phyloP scores from a whole-genome alignment of 2,329 filamentous ascomycete species.

The Cryphonectria nitschkei region DNA sequence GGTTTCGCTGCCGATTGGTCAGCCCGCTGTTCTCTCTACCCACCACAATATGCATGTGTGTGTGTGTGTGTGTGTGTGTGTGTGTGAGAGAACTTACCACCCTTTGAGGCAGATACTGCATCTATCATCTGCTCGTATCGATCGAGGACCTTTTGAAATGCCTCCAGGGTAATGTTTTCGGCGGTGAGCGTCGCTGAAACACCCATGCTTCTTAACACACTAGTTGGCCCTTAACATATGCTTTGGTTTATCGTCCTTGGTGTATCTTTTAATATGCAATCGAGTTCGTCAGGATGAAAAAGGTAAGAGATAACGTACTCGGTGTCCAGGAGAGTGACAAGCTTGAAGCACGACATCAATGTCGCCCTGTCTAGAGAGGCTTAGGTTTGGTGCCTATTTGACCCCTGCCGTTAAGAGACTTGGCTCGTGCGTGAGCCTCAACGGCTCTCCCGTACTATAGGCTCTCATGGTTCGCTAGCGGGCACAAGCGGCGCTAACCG shows the following conservation, averaged over 20 bases:
- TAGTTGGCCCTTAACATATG: too few relatives aligned
- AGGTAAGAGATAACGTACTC: background rate
- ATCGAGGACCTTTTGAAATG: constrained; percentile 34
- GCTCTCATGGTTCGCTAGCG: background rate
- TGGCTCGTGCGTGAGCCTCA: background rate
- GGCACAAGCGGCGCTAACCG: background rate
- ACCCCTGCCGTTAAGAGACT: background rate
- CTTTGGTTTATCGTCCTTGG: background rate
- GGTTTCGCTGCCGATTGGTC: constrained; percentile 46
- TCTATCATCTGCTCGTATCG: constrained; percentile 37
- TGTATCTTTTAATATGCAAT: background rate
- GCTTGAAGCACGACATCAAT: background rate
- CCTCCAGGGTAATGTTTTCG: constrained; percentile 34
- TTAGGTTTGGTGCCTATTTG: background rate
- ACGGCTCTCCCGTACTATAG: too few relatives aligned
- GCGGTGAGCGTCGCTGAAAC: constrained; percentile 32
- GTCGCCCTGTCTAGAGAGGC: background rate
- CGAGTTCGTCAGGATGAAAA: background rate
- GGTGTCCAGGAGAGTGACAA: background rate
- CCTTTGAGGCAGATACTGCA: constrained; percentile 49
- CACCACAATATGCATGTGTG: background rate
- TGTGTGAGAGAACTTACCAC: constrained; percentile 43
- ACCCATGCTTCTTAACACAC: constrained; percentile 18
- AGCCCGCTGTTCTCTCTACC: background rate
- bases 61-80: too few relatives aligned